Evolutionary conservation across 331 rosid species (phyloP), one percentile per base, ranked within the genome.

Genomic region (Cydonia oblonga): DNA sequence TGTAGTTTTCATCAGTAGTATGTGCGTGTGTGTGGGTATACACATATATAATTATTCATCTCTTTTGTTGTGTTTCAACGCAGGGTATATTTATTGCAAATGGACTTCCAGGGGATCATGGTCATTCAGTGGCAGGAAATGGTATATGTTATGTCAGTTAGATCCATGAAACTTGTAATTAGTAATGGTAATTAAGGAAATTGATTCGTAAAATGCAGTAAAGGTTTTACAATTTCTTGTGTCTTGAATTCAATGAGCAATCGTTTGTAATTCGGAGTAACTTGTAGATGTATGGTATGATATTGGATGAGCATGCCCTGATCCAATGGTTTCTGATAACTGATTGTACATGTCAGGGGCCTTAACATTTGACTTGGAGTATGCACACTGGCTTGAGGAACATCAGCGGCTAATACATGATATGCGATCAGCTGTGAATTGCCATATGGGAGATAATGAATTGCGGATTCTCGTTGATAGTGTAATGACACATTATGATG

Each of bases 301-400:
- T 25, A 6, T 18, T 38, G 11, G 10, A 26, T 2, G 7, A 16
- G 20, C 54, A 49, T 49, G 54, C 2, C 20, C 4, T 49, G 54
- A 49, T 18, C 20, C 54, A 49, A 0, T 49, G 20, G 54, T 18
- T 49, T 49, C 54, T 29, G 40, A 13, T 64, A 38, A 40, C 52
- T 35, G 9, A 4, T 57, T 66, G 68, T 61, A 7, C 46, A 32
- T 75, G 29, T n/a, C 59, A 84, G 93, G 91, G 59, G 92, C 88
- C 22, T 75, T 86, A 16, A 85, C 86, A 22, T 91, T 91, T 14
- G 86, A 91, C 66, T 53, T 87, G 52, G 96, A 91, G 9, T 87
- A 91, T 80, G 84, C 86, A 0, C 90, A 81, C 32, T 91, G 96
- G 97, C 86, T 87, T 22, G 91, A 91, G 1, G 97, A 91, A 70